A percentile compares a stretch with the other conserved stretches of the same genome.
Conservation (phyloP, 108 stramenopile genomes). For the Fistulifera solaris region DNA sequence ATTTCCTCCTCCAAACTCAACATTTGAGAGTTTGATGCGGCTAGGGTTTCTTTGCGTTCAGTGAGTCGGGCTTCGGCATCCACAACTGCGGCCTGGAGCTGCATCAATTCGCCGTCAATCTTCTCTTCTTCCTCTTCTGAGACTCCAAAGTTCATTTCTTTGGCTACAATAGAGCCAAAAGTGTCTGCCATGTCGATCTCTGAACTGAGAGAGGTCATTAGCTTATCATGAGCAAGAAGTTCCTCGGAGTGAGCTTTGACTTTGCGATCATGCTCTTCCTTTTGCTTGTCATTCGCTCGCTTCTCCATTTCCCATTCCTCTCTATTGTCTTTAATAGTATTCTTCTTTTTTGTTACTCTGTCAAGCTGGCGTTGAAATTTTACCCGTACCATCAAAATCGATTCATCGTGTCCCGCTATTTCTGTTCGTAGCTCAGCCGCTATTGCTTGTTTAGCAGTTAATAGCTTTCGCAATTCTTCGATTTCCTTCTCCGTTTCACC, state of each 20-base stretch:
- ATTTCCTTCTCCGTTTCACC: slow-evolving; percentile 50
- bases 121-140: slow-evolving; percentile 16
- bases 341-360: slow-evolving; percentile 71
- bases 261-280: slow-evolving; percentile 55
- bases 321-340: slow-evolving; percentile 51
- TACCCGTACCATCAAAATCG: slow-evolving; percentile 48
- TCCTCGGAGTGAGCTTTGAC: slow-evolving; percentile 66
- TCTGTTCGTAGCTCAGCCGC: slow-evolving; percentile 49
- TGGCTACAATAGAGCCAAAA: slow-evolving; percentile 46
- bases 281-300: slow-evolving; percentile 36
- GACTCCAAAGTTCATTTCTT: slow-evolving; percentile 35
- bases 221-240: slow-evolving; percentile 42
- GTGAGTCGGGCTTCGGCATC: slow-evolving; percentile 61
- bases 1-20: slow-evolving; percentile 42
- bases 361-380: slow-evolving; percentile 70
- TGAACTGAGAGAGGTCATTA: slow-evolving; percentile 38
- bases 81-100: slow-evolving; percentile 28
- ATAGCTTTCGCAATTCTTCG: slow-evolving; percentile 48
- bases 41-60: slow-evolving; percentile 55
- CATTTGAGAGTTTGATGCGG: slow-evolving; percentile 31
- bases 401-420: slow-evolving; percentile 49
- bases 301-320: slow-evolving; percentile 71
- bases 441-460: slow-evolving; percentile 40
- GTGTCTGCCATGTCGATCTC: slow-evolving; percentile 47
- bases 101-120: slow-evolving; percentile 8